Percentiles rank a stretch among this genome's conserved stretches.
Conservation (phyloP, 2,329 filamentous ascomycete genomes). For the Penicillium sp. region DNA sequence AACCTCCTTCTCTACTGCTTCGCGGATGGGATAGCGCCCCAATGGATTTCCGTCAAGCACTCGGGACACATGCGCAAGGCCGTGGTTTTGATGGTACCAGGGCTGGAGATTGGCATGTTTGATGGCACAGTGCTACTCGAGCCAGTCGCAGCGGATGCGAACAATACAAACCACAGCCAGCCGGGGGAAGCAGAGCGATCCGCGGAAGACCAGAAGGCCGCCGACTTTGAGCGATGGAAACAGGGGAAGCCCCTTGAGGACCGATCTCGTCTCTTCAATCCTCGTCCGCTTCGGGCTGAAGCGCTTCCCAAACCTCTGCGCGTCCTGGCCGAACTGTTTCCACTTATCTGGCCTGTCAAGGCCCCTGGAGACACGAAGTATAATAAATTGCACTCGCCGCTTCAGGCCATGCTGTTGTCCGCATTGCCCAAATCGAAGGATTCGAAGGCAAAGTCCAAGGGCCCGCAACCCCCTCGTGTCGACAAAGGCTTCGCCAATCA, state of each 20-base stretch:
- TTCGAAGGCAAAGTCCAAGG: slow-evolving; percentile 55
- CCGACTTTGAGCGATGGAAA: slow-evolving; percentile 42
- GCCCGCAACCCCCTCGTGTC: slow-evolving; percentile 60
- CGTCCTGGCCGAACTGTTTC: slow-evolving; percentile 77
- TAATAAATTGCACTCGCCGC: slow-evolving; percentile 78
- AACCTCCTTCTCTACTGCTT: slow-evolving; percentile 59
- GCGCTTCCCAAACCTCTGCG: slow-evolving; percentile 53
- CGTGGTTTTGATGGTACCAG: slow-evolving; percentile 87
- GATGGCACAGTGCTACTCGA: slow-evolving; percentile 53
- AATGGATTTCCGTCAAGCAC: slow-evolving; percentile 61
- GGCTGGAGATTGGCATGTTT: slow-evolving; percentile 88
- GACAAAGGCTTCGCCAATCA: slow-evolving; percentile 68
- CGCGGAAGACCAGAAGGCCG: slow-evolving; percentile 19
- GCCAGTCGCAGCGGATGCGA: slow-evolving; percentile 16
- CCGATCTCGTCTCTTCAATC: slow-evolving; percentile 34
- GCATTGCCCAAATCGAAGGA: slow-evolving; percentile 67
- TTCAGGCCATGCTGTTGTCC: slow-evolving; percentile 77
- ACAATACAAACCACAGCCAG: not conserved
- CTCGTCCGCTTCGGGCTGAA: slow-evolving; percentile 31
- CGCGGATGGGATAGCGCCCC: slow-evolving; percentile 60
- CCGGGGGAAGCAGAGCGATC: slow-evolving; percentile 17
- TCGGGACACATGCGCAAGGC: slow-evolving; percentile 64
- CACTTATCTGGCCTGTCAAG: slow-evolving; percentile 83
- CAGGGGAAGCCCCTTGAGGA: slow-evolving; percentile 37
- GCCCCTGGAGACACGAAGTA: slow-evolving; percentile 82